A percentile compares a stretch with the other conserved stretches of the same genome.
Conservation (phyloP, 352 stramenopile genomes). For the Aphanomyces euteiches region DNA sequence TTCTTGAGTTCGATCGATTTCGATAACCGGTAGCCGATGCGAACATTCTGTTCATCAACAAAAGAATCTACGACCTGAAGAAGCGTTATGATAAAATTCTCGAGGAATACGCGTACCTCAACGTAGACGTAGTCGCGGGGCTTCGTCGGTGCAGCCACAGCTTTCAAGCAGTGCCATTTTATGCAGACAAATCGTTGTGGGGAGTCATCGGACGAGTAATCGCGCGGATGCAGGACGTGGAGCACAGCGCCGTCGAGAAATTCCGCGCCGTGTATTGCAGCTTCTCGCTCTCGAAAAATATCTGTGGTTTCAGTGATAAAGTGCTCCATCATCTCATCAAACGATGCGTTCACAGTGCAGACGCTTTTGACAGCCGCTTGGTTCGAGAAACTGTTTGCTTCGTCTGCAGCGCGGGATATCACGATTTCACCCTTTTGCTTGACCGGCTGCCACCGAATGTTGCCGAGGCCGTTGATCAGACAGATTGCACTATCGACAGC, state of each 20-base stretch:
- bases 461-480: slow-evolving; percentile 68
- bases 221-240: slow-evolving; percentile 64
- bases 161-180: slow-evolving; percentile 79
- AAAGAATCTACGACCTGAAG: slow-evolving; percentile 66
- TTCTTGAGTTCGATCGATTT: slow-evolving; percentile 74
- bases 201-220: slow-evolving; percentile 29
- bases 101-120: slow-evolving; percentile 33
- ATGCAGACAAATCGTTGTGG: slow-evolving; percentile 60
- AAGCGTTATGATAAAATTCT: not conserved
- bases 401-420: slow-evolving; percentile 58
- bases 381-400: slow-evolving; percentile 52
- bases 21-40: slow-evolving; percentile 63
- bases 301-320: slow-evolving; percentile 67
- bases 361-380: slow-evolving; percentile 67
- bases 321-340: slow-evolving; percentile 71
- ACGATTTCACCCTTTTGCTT: slow-evolving; percentile 63
- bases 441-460: slow-evolving; percentile 65
- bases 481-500: slow-evolving; percentile 80
- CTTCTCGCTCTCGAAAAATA: slow-evolving; percentile 64
- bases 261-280: slow-evolving; percentile 57
- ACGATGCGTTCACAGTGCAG: slow-evolving; percentile 69
- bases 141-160: slow-evolving; percentile 63
- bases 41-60: slow-evolving; percentile 50
- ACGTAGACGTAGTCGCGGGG: slow-evolving; percentile 82
- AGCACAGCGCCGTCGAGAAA: slow-evolving; percentile 77